Percentiles rank a stretch among this genome's conserved stretches.
Evolutionary conservation across 2,329 filamentous ascomycete species (phyloP).

Genomic region (Rhynchosporium secalis): DNA sequence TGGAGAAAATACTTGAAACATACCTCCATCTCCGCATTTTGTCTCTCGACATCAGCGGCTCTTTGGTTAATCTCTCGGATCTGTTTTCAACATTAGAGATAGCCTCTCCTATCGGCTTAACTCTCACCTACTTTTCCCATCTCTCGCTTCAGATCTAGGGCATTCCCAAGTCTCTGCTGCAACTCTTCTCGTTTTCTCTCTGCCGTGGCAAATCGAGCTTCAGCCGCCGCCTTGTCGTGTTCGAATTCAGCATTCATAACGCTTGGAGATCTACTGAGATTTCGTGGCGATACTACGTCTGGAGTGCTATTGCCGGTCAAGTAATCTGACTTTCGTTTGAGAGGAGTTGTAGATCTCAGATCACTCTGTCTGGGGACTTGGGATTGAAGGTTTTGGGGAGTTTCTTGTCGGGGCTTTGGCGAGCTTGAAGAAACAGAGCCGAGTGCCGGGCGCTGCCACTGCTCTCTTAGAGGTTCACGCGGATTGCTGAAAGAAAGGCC

Average conservation of each 20-base stretch:
- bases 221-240: slow-evolving; percentile 1
- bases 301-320: background rate
- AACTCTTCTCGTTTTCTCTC: slow-evolving; percentile 16
- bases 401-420: background rate
- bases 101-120: background rate
- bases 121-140: background rate
- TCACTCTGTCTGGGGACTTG: background rate
- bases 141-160: background rate
- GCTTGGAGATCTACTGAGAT: slow-evolving; percentile 7
- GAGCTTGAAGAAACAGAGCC: background rate
- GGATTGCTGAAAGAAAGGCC: background rate
- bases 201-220: slow-evolving; percentile 5
- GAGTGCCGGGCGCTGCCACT: background rate
- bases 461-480: background rate
- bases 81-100: background rate
- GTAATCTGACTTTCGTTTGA: background rate
- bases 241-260: slow-evolving; percentile 12
- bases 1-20: background rate
- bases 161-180: slow-evolving; percentile 13
- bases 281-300: background rate
- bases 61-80: background rate
- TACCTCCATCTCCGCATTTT: slow-evolving; percentile 23
- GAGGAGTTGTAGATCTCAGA: background rate
- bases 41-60: slow-evolving; percentile 12
- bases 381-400: background rate